A percentile compares a stretch with the other conserved stretches of the same genome.
Evolutionary conservation across 1,284 basidiomycete species (phyloP).

Genomic region (Anthracocystis setariae): DNA sequence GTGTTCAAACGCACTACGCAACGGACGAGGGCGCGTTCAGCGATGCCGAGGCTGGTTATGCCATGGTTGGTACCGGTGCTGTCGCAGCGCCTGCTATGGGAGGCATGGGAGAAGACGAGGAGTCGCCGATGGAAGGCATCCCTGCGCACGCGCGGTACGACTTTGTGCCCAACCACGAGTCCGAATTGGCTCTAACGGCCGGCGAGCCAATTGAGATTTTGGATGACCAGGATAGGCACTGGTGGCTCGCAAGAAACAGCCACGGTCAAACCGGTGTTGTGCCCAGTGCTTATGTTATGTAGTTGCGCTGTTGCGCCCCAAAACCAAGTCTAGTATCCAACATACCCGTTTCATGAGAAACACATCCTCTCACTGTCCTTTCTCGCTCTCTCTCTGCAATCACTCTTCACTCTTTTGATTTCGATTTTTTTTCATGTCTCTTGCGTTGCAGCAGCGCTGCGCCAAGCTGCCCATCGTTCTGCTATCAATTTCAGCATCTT

Average conservation of each 20-base stretch:
- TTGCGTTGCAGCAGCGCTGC: conserved; percentile 3
- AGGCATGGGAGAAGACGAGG: conserved; percentile 26
- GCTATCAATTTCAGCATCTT: not conserved
- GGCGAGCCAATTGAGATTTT: conserved; percentile 60
- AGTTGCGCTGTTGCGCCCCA: conserved; percentile 3
- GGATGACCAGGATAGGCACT: conserved; percentile 59
- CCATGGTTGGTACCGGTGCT: conserved; percentile 14
- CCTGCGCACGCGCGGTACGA: conserved; percentile 61
- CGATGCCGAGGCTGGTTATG: conserved; percentile 30
- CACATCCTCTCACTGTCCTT: conserved; percentile 18
- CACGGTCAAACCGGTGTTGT: conserved; percentile 58
- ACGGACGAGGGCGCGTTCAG: conserved; percentile 64
- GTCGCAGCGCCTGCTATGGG: conserved; percentile 73
- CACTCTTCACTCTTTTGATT: conserved; percentile 2
- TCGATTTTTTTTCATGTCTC: conserved; percentile 1
- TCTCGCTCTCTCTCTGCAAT: conserved; percentile 13
- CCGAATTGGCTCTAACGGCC: conserved; percentile 53
- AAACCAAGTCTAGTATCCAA: not conserved
- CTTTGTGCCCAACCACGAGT: conserved; percentile 61
- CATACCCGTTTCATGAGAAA: conserved; percentile 27
- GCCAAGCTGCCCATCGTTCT: conserved; percentile 2
- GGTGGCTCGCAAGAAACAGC: conserved; percentile 60
- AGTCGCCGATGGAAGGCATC: conserved; percentile 53
- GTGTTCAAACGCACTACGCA: conserved; percentile 48
- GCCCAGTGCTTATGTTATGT: conserved; percentile 61